Percentiles rank a stretch among this genome's conserved stretches.
Evolutionary conservation across 1,139 yeast genomes (phyloP).

Genomic region (Saccharomyces hybrid): DNA sequence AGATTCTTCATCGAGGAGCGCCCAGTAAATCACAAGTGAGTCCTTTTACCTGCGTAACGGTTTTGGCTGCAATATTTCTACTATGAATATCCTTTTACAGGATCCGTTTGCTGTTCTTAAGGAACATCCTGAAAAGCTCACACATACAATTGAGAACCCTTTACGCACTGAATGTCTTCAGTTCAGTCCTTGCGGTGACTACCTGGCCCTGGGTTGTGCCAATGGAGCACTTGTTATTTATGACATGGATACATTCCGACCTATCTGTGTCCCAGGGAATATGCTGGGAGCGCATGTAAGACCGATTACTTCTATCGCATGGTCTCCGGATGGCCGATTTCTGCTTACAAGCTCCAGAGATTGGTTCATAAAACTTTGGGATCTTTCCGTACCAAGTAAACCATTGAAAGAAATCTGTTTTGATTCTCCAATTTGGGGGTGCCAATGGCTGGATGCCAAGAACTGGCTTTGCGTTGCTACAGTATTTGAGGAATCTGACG

Average conservation of each 20-base stretch:
- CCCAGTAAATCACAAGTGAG: background rate
- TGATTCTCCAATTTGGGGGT: constrained; percentile 43
- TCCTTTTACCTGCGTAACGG: background rate
- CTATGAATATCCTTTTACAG: constrained; percentile 67
- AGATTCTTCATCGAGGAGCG: background rate
- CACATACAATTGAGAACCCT: constrained; percentile 49
- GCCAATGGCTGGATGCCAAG: constrained; percentile 21
- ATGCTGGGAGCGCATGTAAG: constrained; percentile 60
- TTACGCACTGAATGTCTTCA: constrained; percentile 70
- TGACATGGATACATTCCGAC: constrained; percentile 56
- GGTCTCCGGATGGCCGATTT: constrained; percentile 73
- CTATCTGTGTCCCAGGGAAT: constrained; percentile 33
- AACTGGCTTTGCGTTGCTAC: constrained; percentile 21
- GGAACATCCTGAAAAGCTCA: constrained; percentile 81
- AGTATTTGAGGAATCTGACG: constrained; percentile 40
- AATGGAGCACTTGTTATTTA: constrained; percentile 76
- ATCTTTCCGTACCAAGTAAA: constrained; percentile 47
- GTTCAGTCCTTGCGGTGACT: constrained; percentile 75
- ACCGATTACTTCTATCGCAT: constrained; percentile 66
- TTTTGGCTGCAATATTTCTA: background rate
- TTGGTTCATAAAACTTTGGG: constrained; percentile 83
- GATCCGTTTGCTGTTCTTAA: constrained; percentile 92
- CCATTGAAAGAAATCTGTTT: constrained; percentile 62
- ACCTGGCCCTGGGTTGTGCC: constrained; percentile 75
- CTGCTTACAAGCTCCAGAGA: constrained; percentile 74